phyloP scores from a whole-genome alignment of 2,329 filamentous ascomycete species.

The Claviceps arundinis region DNA sequence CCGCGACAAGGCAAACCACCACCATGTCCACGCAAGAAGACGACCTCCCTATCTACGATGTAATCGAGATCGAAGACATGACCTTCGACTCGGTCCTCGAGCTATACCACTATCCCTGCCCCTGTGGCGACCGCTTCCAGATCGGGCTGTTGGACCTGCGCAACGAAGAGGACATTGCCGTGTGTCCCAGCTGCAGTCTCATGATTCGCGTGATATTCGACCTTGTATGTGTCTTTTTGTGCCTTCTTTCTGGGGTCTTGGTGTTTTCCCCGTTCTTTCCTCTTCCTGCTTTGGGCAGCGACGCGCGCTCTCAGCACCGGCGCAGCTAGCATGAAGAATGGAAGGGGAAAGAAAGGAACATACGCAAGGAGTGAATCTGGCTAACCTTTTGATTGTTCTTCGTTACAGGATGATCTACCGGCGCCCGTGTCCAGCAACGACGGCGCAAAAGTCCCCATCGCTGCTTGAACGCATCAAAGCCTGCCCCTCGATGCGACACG shows the following conservation, averaged over 20 bases:
- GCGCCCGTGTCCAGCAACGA: slow-evolving; percentile 22
- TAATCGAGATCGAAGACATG: slow-evolving; percentile 99
- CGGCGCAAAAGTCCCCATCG: slow-evolving; percentile 24
- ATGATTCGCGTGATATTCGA: slow-evolving; percentile 97
- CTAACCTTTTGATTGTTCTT: not conserved
- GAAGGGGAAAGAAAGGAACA: not conserved
- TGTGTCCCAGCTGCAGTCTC: slow-evolving; percentile 92
- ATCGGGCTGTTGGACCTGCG: slow-evolving; percentile 72
- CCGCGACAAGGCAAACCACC: not conserved
- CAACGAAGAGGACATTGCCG: slow-evolving; percentile 87
- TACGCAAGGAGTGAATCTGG: not conserved
- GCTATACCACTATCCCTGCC: slow-evolving; percentile 92
- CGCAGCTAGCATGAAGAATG: no score
- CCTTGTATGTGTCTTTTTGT: slow-evolving; percentile 37
- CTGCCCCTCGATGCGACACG: not conserved
- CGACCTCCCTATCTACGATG: slow-evolving; percentile 69
- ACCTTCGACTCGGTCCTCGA: slow-evolving; percentile 71
- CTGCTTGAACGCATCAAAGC: slow-evolving; percentile 17
- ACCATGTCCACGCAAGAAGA: slow-evolving; percentile 42
- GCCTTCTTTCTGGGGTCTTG: not conserved
- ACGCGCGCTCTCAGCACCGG: no score
- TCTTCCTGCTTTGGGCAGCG: not conserved
- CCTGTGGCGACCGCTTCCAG: slow-evolving; percentile 93
- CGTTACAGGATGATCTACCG: slow-evolving; percentile 29
- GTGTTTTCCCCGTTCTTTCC: no score